A percentile compares a stretch with the other conserved stretches of the same genome.
Conservation (phyloP, 768 basidiomycete genomes). For the Chalciporus sphaerocephalus region DNA sequence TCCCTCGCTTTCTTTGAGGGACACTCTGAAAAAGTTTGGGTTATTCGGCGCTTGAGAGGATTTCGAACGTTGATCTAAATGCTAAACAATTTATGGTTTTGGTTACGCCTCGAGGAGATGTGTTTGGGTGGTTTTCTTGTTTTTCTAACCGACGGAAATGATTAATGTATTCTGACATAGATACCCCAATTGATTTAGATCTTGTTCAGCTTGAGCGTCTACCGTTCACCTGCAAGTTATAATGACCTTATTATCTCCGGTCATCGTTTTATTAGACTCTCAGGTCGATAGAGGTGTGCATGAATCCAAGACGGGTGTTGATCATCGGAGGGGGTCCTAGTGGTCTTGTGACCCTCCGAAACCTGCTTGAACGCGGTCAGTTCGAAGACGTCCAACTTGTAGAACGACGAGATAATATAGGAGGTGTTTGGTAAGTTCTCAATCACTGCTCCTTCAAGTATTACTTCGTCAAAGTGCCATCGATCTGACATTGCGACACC, state of each 20-base stretch:
- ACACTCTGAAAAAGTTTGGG: conserved; percentile 22
- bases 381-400: conserved; percentile 44
- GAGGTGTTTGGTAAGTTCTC: conserved; percentile 44
- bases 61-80: conserved; percentile 1
- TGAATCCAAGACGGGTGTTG: conserved; percentile 27
- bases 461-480: not conserved
- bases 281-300: not conserved
- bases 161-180: not conserved
- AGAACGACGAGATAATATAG: conserved; percentile 44
- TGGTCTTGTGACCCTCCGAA: conserved; percentile 48
- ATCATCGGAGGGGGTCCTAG: conserved; percentile 46
- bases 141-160: not conserved
- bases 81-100: too few relatives aligned
- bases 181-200: not conserved
- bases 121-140: not conserved
- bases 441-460: not conserved
- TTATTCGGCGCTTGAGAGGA: conserved; percentile 17
- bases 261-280: not conserved
- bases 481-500: not conserved
- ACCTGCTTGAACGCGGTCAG: conserved; percentile 38
- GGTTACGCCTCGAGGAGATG: not conserved
- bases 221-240: not conserved
- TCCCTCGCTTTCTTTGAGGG: conserved; percentile 17
- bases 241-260: not conserved
- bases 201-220: not conserved